phyloP scores from a whole-genome alignment of 2,329 filamentous ascomycete genomes.

The Malbranchea cinnamomea region DNA sequence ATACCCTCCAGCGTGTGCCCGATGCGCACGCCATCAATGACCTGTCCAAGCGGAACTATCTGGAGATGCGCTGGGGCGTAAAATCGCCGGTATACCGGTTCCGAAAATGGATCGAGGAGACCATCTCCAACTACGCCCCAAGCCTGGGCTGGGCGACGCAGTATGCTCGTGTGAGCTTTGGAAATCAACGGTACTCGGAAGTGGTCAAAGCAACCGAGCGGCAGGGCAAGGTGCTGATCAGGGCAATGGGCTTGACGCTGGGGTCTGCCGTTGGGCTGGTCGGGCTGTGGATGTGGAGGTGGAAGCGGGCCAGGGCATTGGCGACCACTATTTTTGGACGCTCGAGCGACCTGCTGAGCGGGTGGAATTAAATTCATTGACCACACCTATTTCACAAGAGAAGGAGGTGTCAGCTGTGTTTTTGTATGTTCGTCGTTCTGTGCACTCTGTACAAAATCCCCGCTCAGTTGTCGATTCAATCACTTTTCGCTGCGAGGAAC shows the following conservation, averaged over 20 bases:
- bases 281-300: slow-evolving; percentile 19
- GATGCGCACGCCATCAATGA: slow-evolving; percentile 88
- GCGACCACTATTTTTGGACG: slow-evolving; percentile 4
- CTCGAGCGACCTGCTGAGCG: no score
- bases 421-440: no score
- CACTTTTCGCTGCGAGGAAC: no score
- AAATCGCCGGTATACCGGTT: slow-evolving; percentile 61
- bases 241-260: slow-evolving; percentile 17
- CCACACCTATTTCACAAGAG: no score
- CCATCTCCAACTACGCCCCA: slow-evolving; percentile 60
- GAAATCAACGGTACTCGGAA: slow-evolving; percentile 79
- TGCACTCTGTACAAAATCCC: no score
- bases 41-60: slow-evolving; percentile 77
- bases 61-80: slow-evolving; percentile 84
- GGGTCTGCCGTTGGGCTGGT: slow-evolving; percentile 17
- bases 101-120: slow-evolving; percentile 77
- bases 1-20: slow-evolving; percentile 55
- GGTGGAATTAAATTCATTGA: no score
- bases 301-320: slow-evolving; percentile 7
- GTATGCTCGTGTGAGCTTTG: slow-evolving; percentile 84
- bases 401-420: no score
- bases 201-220: slow-evolving; percentile 54
- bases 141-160: slow-evolving; percentile 77
- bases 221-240: slow-evolving; percentile 49
- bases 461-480: no score